Evolutionary conservation across 2,329 filamentous ascomycete genomes (phyloP), one percentile per base, ranked within the genome.

Genomic region (Huntiella abstrusa): DNA sequence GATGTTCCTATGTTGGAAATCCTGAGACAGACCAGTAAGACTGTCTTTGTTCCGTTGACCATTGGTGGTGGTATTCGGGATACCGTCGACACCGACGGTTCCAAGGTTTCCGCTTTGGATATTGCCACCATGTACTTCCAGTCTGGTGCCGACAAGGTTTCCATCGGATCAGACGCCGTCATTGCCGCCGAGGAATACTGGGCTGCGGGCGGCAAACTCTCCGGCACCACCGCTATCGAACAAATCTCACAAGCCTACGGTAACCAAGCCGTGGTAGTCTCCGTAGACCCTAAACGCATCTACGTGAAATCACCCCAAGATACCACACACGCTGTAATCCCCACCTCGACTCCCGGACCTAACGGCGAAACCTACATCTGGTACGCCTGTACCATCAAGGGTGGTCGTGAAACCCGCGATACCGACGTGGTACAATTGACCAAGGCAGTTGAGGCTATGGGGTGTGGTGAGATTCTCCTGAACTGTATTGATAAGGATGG

Each of bases 401-500:
- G 91, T 41, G 91, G 91, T 5, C 78, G 91, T 51, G 88, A 96
- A 65, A 87, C 82, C n/a, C 75, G 87, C 50, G 86, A 96, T 60
- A 70, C 96, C 53, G 88, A 96, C 59, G 91, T 95, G 12, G 75
- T 87, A 11, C 83, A 96, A 64, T 73, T 98, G 7, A 77, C 80
- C 7, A 77, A 74, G 54, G 91, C 91, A 10, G 88, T 96, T 33
- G 86, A 98, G 65, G 86, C 84, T 48, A 92, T 98, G 85, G 91
- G 91, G 45, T 75, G 83, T 1, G 91, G 91, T 48, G 91, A 98
- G 68, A 83, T 98, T 49, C 66, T 98, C 44, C 74, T 98, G 48
- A 98, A 98, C 64, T 95, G 87, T 67, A 98, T 98, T 56, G 91
- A 98, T 67, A 84, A 82, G 59, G 91, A 98, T 60, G 91, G 91